These are phyloP conservation scores for Candida sakaeoensis DNA, from an alignment of 805 yeast species.

Conservation along the genomic window DNA sequence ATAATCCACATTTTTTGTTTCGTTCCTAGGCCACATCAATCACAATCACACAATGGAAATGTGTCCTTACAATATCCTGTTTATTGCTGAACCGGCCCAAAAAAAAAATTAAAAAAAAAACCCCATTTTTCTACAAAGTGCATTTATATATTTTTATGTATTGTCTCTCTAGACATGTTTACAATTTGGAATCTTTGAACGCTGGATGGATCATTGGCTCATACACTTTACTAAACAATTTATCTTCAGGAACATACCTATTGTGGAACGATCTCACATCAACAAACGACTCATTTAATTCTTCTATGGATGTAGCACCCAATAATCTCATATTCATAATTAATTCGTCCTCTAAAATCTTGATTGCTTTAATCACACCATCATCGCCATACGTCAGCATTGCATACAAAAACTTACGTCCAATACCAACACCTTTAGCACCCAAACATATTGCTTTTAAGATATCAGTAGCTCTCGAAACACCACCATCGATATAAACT, in stretches of 20 bases:
- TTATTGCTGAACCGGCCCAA: no score
- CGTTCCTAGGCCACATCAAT: no score
- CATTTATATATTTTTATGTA: neutral
- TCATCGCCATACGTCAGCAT: constrained; percentile 77
- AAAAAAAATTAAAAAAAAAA: no score
- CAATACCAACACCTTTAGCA: constrained; percentile 72
- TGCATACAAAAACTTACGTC: constrained; percentile 73
- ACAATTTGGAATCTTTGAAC: constrained; percentile 37
- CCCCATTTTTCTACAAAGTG: no score
- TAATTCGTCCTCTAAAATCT: constrained; percentile 58
- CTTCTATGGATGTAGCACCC: constrained; percentile 50
- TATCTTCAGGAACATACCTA: constrained; percentile 51
- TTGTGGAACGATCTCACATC: constrained; percentile 49
- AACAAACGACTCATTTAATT: constrained; percentile 57
- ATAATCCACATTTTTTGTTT: no score
- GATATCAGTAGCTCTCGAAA: constrained; percentile 74
- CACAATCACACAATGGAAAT: no score
- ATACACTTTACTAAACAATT: constrained; percentile 52
- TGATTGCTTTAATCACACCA: constrained; percentile 65
- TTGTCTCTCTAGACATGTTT: neutral
- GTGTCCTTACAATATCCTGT: no score
- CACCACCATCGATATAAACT: constrained; percentile 72
- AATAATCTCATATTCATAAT: constrained; percentile 61
- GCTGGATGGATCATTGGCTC: constrained; percentile 50
- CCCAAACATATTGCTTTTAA: constrained; percentile 74